These are phyloP conservation scores for Microdochium paspali DNA, from an alignment of 2,329 filamentous ascomycete genomes.

Conservation along the genomic window DNA sequence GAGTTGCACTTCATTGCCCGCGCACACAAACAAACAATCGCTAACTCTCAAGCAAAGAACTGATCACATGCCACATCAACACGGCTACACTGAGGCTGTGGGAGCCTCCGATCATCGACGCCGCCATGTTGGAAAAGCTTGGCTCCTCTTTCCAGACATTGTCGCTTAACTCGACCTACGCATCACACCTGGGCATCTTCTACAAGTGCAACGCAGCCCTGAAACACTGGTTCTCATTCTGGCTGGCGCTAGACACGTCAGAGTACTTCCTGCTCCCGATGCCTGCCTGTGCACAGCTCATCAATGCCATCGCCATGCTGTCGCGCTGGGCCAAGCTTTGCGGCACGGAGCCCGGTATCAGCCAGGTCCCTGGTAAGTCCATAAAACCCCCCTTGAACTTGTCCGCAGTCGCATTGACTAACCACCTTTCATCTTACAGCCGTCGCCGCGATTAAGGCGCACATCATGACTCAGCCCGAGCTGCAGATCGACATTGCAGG, in stretches of 20 bases:
- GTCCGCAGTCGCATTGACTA: conserved; percentile 20
- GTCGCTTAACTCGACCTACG: conserved; percentile 22
- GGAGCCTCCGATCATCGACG: conserved; percentile 35
- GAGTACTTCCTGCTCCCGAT: conserved; percentile 37
- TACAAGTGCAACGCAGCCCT: conserved; percentile 38
- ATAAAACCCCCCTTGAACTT: not conserved
- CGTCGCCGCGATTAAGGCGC: conserved; percentile 28
- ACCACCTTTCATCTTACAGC: conserved; percentile 22
- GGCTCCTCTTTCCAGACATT: conserved; percentile 30
- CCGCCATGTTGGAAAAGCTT: conserved; percentile 27
- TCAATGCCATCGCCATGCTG: conserved; percentile 40
- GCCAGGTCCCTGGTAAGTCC: no score
- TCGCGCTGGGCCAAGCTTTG: conserved; percentile 40
- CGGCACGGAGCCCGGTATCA: conserved; percentile 18
- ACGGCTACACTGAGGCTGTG: conserved; percentile 33
- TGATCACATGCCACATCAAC: conserved; percentile 28
- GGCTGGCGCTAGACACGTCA: conserved; percentile 30
- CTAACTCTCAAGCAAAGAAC: conserved; percentile 9
- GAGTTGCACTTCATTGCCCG: conserved; percentile 7
- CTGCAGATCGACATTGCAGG: conserved; percentile 33
- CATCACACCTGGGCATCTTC: conserved; percentile 37
- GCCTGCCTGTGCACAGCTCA: conserved; percentile 31
- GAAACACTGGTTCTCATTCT: conserved; percentile 38
- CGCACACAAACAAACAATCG: not conserved
- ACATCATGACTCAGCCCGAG: conserved; percentile 31